These are phyloP conservation scores for Eleusine indica DNA, from an alignment of 176 grass and related monocot genomes.

Conservation along the genomic window DNA sequence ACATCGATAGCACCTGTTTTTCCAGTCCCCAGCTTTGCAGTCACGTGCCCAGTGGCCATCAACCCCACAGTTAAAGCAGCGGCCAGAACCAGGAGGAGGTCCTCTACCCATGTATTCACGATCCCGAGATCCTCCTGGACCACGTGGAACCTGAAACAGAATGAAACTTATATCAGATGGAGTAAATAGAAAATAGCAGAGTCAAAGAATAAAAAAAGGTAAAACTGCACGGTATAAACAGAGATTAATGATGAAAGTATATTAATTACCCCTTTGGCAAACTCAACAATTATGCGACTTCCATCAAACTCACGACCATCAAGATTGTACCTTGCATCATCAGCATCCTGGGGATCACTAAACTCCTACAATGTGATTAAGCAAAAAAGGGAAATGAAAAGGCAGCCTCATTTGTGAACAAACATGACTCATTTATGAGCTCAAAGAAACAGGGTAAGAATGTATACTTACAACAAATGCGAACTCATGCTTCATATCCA, in stretches of 20 bases:
- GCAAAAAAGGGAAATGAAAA: slow-evolving; percentile 3
- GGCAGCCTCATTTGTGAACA: slow-evolving; percentile 12
- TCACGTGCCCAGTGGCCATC: slow-evolving; percentile 98
- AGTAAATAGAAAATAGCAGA: not conserved
- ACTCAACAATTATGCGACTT: slow-evolving; percentile 82
- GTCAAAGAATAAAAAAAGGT: not conserved
- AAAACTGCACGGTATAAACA: not conserved
- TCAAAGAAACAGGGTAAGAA: not conserved
- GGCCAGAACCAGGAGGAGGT: slow-evolving; percentile 85
- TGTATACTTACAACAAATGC: slow-evolving; percentile 93
- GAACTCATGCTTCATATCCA: slow-evolving; percentile 99
- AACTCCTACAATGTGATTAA: slow-evolving; percentile 67
- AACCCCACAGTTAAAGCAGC: slow-evolving; percentile 93
- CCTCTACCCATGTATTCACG: slow-evolving; percentile 83
- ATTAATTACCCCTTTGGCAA: slow-evolving; percentile 87
- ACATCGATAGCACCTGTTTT: slow-evolving; percentile 96
- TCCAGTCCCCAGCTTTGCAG: slow-evolving; percentile 96
- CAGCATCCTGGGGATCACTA: slow-evolving; percentile 81
- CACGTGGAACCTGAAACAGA: slow-evolving; percentile 62
- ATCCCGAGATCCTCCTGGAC: slow-evolving; percentile 60
- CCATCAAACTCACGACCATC: slow-evolving; percentile 94
- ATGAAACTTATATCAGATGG: slow-evolving; percentile 1
- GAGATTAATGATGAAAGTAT: not conserved
- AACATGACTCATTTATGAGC: not conserved
- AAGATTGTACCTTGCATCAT: slow-evolving; percentile 92